A percentile compares a stretch with the other conserved stretches of the same genome.
Evolutionary conservation across 257 asterid species (phyloP).

Genomic region (Solanum raphanifolium): DNA sequence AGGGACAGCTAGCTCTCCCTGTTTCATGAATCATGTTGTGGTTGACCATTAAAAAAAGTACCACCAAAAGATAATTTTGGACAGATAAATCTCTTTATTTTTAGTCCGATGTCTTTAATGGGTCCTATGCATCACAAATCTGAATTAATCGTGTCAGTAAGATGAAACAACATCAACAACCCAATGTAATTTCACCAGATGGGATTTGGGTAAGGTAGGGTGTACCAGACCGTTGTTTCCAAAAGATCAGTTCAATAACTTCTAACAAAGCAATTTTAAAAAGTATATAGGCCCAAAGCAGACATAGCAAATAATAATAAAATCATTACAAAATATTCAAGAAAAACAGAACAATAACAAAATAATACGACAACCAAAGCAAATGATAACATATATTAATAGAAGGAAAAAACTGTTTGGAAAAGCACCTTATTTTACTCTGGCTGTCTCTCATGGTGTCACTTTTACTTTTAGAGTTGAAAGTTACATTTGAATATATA

Average conservation of each 20-base stretch:
- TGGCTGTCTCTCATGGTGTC: neutral
- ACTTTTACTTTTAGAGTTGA: neutral
- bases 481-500: neutral
- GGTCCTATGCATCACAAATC: neutral
- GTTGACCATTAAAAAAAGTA: constrained; percentile 5
- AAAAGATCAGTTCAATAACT: neutral
- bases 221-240: neutral
- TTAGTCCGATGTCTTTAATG: neutral
- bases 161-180: neutral
- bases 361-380: neutral
- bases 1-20: neutral
- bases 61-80: neutral
- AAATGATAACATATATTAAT: neutral
- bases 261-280: neutral
- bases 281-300: neutral
- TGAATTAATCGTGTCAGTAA: neutral
- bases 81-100: neutral
- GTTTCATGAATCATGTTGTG: constrained; percentile 2
- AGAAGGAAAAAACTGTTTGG: neutral
- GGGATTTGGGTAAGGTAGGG: neutral
- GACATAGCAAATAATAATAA: neutral
- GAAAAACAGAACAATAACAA: neutral
- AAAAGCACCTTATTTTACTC: neutral
- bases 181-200: neutral
- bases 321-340: neutral